Evolutionary conservation across 768 basidiomycete genomes (phyloP).

Genomic region (Tricholoma sp.): DNA sequence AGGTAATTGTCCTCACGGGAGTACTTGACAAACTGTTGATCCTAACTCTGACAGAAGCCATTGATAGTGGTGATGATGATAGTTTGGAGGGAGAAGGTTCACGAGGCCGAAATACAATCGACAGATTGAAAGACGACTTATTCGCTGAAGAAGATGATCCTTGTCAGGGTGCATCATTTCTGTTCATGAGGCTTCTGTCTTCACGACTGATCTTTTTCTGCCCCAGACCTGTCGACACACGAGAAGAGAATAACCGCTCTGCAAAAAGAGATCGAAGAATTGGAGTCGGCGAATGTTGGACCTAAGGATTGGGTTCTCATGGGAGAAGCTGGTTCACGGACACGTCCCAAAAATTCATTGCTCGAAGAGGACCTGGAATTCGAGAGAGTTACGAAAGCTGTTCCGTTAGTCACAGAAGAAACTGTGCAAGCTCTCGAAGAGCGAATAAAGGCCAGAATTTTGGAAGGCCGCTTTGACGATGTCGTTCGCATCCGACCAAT

Average conservation of each 20-base stretch:
- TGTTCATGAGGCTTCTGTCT: slow-evolving; percentile 9
- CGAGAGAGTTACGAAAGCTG: slow-evolving; percentile 81
- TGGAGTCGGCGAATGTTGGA: slow-evolving; percentile 85
- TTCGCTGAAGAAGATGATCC: slow-evolving; percentile 63
- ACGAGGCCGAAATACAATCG: slow-evolving; percentile 43
- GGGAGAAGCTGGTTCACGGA: slow-evolving; percentile 81
- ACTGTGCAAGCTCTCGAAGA: slow-evolving; percentile 79
- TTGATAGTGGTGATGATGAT: slow-evolving; percentile 25
- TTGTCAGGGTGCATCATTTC: slow-evolving; percentile 21
- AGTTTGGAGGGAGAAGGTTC: slow-evolving; percentile 24
- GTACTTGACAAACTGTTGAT: slow-evolving; percentile 6
- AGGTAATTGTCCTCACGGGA: slow-evolving; percentile 8
- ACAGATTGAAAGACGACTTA: slow-evolving; percentile 70
- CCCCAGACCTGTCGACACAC: slow-evolving; percentile 63
- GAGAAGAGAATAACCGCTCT: slow-evolving; percentile 75
- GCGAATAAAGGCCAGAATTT: slow-evolving; percentile 82
- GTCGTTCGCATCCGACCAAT: slow-evolving; percentile 76
- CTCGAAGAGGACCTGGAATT: slow-evolving; percentile 95
- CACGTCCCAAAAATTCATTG: slow-evolving; percentile 86
- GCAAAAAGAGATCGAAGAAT: slow-evolving; percentile 67
- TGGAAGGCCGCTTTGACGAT: slow-evolving; percentile 85
- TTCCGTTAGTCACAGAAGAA: slow-evolving; percentile 89
- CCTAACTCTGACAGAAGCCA: slow-evolving; percentile 28
- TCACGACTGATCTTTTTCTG: slow-evolving; percentile 2
- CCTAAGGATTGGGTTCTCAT: slow-evolving; percentile 90